Evolutionary conservation across 805 yeast species (phyloP).

Genomic region (Brettanomyces sp.): DNA sequence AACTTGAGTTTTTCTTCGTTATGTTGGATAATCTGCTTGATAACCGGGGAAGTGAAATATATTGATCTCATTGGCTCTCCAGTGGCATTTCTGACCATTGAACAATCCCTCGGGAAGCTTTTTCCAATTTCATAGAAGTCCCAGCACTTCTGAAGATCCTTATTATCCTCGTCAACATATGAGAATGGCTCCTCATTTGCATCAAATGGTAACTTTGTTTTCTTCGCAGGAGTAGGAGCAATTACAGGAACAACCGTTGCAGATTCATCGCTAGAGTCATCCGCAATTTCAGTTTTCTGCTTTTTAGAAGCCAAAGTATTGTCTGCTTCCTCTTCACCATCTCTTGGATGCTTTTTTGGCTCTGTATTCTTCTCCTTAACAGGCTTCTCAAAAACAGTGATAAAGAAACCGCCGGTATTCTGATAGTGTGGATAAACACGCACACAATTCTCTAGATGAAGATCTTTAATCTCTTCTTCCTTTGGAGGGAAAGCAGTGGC

Average conservation of each 20-base stretch:
- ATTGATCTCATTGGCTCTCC: conserved; percentile 93
- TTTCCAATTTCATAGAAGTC: conserved; percentile 70
- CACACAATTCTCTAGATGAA: conserved; percentile 69
- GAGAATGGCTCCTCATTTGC: conserved; percentile 94
- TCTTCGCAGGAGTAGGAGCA: conserved; percentile 24
- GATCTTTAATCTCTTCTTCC: conserved; percentile 54
- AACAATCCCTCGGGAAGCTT: conserved; percentile 58
- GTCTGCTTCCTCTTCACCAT: conserved; percentile 18
- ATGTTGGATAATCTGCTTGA: conserved; percentile 55
- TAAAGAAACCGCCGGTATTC: conserved; percentile 97
- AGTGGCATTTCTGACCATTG: conserved; percentile 88
- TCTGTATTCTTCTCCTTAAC: conserved; percentile 13
- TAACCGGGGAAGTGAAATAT: conserved; percentile 73
- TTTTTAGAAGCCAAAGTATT: conserved; percentile 25
- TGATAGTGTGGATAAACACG: conserved; percentile 97
- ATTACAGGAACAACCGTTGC: conserved; percentile 8
- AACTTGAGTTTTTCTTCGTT: conserved; percentile 79
- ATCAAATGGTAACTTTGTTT: conserved; percentile 77
- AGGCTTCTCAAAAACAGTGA: conserved; percentile 78
- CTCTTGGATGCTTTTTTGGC: conserved; percentile 22
- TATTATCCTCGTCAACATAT: conserved; percentile 64
- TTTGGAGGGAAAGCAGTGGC: conserved; percentile 73
- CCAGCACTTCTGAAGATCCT: conserved; percentile 70
- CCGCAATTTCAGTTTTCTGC: conserved; percentile 16
- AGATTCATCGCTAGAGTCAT: conserved; percentile 3